Base-by-base conservation (phyloP, 176 grass and related monocot species). In the Puccinellia tenuiflora region DNA sequence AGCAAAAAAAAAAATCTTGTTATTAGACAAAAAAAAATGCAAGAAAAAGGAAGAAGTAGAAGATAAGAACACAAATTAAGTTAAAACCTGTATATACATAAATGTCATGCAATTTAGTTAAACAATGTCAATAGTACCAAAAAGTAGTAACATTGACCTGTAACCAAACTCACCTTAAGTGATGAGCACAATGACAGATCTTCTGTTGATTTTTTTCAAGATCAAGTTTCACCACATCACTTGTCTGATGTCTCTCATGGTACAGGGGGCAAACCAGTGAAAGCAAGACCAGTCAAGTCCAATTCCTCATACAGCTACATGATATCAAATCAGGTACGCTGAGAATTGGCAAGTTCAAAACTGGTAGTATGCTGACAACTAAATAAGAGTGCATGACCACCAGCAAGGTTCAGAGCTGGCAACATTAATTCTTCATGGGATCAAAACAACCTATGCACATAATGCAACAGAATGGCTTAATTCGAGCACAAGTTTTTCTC, bases 1-100 rank as follows among this genome's bases (percentile, higher is more conserved):
- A 92, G 90, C 94, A 90, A 94, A n/a, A n/a, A n/a, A n/a, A n/a
- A n/a, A n/a, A 72, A 97, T 97, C 68, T 92, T 94, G 82, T 97
- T 97, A 64, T 87, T 85, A 4, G 92, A 97, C 79, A 97, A 82
- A 77, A 97, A 84, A 79, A 71, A 76, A 92, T 97, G 83, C 35
- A 90, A 57, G 54, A 80, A 56, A 63, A 83, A 29, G 57, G 25
- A 30, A 29, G 24, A n/a, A 17, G 55, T 48, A 70, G 6, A 50
- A 28, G 6, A 66, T 61, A 86, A 28, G n/a, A 22, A 57, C 59
- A 30, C 5, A 13, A 62, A 28, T 62, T 62, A 30, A 62, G 13
- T 28, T 30, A 15, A 62, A 62, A 25, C 4, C 26, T 28, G 4
- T 60, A 60, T 60, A 13, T 60, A 60, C 56, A 60, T 28, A 62